These are phyloP conservation scores for Dicorynia guianensis DNA, from an alignment of 306 rosid species.

Conservation along the genomic window DNA sequence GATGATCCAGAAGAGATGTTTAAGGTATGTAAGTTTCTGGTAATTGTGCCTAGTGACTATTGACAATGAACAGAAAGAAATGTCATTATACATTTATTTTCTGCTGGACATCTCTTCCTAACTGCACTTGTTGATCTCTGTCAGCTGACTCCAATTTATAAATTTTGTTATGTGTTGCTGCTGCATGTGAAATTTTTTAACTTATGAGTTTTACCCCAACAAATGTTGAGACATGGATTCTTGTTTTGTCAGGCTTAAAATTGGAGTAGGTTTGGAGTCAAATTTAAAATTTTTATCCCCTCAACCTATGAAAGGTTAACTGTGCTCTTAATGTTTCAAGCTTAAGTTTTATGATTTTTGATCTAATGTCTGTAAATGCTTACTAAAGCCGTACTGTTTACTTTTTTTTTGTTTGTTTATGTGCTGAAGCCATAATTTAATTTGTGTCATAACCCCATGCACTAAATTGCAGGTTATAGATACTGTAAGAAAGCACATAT, in stretches of 20 bases:
- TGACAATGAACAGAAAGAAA: neutral
- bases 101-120: conserved; percentile 24
- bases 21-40: conserved; percentile 61
- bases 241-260: neutral
- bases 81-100: neutral
- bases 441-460: conserved; percentile 36
- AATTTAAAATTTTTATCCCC: neutral
- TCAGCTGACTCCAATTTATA: conserved; percentile 15
- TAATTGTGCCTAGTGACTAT: conserved; percentile 14
- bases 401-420: neutral
- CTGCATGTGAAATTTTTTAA: neutral
- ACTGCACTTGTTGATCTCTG: conserved; percentile 11
- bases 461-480: conserved; percentile 80
- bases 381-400: conserved; percentile 18
- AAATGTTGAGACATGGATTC: conserved; percentile 18
- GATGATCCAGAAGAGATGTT: conserved; percentile 92
- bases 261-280: conserved; percentile 19
- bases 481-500: conserved; percentile 83
- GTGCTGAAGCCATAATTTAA: conserved; percentile 37
- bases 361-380: conserved; percentile 15
- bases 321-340: conserved; percentile 21
- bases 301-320: conserved; percentile 9
- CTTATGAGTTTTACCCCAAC: neutral
- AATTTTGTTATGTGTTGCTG: conserved; percentile 12
- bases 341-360: conserved; percentile 10